Evolutionary conservation across 1,284 basidiomycete genomes (phyloP), one percentile per base, ranked within the genome.

Genomic region (Melanopsichium pennsylvanicum): DNA sequence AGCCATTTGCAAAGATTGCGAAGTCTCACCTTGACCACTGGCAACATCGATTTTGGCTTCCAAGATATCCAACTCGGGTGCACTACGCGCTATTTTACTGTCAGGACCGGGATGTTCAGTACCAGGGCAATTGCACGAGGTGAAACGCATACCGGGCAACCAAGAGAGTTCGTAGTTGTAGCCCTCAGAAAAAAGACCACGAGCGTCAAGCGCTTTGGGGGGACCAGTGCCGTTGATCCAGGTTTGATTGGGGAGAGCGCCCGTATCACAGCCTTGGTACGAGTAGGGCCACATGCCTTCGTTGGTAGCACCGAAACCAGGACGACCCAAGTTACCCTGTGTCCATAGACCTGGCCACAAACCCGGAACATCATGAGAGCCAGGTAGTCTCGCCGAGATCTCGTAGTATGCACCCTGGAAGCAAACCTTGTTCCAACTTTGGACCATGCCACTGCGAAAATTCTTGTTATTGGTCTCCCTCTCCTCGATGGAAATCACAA

Each of bases 41-140:
- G 55, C 57, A 0, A 56, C 78, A 86, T 88, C 82, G 86, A 83
- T 84, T 68, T 87, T 85, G 15, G 79, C 74, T 61, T 82, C 80
- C 43, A 79, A 66, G 23, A 81, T 74, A 50, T 82, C 81, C 23
- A 82, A 45, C 48, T 82, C 81, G 5, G 81, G 81, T 11, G 74
- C 78, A n/a, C 69, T 66, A 8, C 81, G 74, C 4, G 75, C 81
- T 7, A 74, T 59, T 15, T 68, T 49, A 18, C 31, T 39, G 45
- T 74, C 63, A 4, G 79, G 79, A 4, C 79, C 79, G 1, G 72
- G 75, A 23, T 76, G 76, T 22, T 78, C 78, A 37, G 74, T 68
- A 29, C 68, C 68, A 2, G 70, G 48, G 29, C 79, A 80, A 16
- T 76, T 78, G 70, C 79, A 80, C 0, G 76, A 51, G 16, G 72